Evolutionary conservation across 306 rosid genomes (phyloP).

Genomic region (Casuarina equisetifolia): DNA sequence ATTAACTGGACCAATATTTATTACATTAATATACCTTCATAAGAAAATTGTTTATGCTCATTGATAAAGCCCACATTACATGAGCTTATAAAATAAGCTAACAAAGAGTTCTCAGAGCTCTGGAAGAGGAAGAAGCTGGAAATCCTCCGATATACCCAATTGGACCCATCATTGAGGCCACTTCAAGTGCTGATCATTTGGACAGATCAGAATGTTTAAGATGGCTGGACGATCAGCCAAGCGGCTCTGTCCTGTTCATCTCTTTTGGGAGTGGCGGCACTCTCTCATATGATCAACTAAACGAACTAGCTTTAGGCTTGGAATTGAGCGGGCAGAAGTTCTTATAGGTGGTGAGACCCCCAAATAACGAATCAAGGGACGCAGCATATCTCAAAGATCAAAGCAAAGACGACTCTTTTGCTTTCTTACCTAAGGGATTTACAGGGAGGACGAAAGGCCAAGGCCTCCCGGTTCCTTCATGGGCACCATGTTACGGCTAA

Average conservation of each 20-base stretch:
- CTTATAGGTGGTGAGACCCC: neutral
- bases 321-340: slow-evolving; percentile 3
- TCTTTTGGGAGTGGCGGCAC: slow-evolving; percentile 19
- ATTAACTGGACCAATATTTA: no score
- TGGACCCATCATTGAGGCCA: slow-evolving; percentile 31
- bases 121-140: slow-evolving; percentile 4
- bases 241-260: no score
- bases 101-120: neutral
- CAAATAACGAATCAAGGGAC: slow-evolving; percentile 17
- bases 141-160: slow-evolving; percentile 21
- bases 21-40: no score
- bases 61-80: no score
- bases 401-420: no score
- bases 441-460: no score
- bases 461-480: no score
- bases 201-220: slow-evolving; percentile 22
- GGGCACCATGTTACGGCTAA: no score
- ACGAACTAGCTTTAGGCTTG: slow-evolving; percentile 35
- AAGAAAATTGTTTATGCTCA: no score
- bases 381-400: slow-evolving; percentile 2
- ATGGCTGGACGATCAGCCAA: no score
- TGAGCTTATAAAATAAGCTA: no score
- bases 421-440: no score
- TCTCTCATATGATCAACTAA: slow-evolving; percentile 28
- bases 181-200: slow-evolving; percentile 23